These are phyloP conservation scores for Exserohilum rostratum DNA, from an alignment of 2,329 filamentous ascomycete species.

Conservation along the genomic window DNA sequence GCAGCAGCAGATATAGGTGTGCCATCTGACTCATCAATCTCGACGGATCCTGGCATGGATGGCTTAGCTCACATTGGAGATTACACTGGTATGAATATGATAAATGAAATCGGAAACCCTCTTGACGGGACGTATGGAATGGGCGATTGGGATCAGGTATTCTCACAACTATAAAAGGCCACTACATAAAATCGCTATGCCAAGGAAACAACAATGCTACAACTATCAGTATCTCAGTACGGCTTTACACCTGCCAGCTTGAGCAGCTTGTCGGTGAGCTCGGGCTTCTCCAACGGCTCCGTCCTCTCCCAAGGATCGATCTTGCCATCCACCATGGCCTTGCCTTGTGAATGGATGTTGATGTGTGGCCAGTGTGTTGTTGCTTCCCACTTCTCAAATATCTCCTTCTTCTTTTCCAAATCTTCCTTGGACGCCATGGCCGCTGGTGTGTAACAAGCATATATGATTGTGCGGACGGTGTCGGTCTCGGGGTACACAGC, in stretches of 20 bases:
- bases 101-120: background rate
- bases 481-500: constrained; percentile 19
- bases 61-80: constrained; percentile 1
- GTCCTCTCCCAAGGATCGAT: constrained; percentile 17
- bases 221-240: background rate
- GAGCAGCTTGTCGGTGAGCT: constrained; percentile 23
- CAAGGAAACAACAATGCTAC: background rate
- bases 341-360: constrained; percentile 21
- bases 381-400: constrained; percentile 16
- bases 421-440: constrained; percentile 22
- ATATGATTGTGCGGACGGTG: constrained; percentile 20
- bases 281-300: constrained; percentile 26
- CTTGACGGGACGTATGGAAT: constrained; percentile 1
- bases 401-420: constrained; percentile 19
- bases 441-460: constrained; percentile 25
- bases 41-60: background rate
- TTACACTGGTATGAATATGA: constrained; percentile 1
- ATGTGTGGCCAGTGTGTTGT: constrained; percentile 30
- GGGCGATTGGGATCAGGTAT: constrained; percentile 9
- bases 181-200: background rate
- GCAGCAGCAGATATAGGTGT: background rate
- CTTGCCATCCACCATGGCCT: constrained; percentile 17
- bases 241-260: constrained; percentile 22
- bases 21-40: background rate
- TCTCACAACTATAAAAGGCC: constrained; percentile 5